Base-by-base conservation (phyloP, 2,329 filamentous ascomycete species). In the Aspergillus quadricinctus region DNA sequence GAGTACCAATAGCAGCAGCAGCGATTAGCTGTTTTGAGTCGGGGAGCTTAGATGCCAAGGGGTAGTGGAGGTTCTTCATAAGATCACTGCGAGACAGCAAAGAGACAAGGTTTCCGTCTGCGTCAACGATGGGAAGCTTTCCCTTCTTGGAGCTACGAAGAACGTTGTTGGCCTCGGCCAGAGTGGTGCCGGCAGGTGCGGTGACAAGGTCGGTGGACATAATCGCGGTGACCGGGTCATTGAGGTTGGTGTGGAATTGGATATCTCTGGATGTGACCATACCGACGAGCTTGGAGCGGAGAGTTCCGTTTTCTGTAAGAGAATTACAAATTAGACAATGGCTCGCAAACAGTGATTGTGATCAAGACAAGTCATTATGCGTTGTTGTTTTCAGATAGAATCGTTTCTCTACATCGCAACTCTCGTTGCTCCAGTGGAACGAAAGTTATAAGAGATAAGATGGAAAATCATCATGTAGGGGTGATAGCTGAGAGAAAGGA, bases 211-310 rank as follows among this genome's bases (percentile, higher is more conserved):
- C 91, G 57, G 87, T 97, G 56, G 94, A 90, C 94, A 99, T 99
- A 77, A 97, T 92, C 60, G 88, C 85, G 60, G 89, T 88, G 63
- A 99, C 89, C 21, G 89, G 81, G 67, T 87, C 85, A 60, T 82
- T 77, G 58, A 81, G 75, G 64, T 93, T 83, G 61, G 88, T 85
- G 78, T 97, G 92, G 78, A 99, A 99, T 78, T 99, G 94, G 61
- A 97, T 92, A 75, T 99, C 94, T 72, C 94, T 89, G 77, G 94
- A 96, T 59, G 95, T 99, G 73, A 99, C 90, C 71, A 99, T 99
- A 69, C 94, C 94, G 65, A 99, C 81, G 53, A 99, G 88, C 81
- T 96, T 97, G 65, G 94, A 97, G 68, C 91, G 90, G 58, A 99
- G 87, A 69, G 88, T 92, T 69, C 94, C 95, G 67, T 86, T 86